Base-by-base conservation (phyloP, 352 stramenopile species). In the Phytophthora sp. region DNA sequence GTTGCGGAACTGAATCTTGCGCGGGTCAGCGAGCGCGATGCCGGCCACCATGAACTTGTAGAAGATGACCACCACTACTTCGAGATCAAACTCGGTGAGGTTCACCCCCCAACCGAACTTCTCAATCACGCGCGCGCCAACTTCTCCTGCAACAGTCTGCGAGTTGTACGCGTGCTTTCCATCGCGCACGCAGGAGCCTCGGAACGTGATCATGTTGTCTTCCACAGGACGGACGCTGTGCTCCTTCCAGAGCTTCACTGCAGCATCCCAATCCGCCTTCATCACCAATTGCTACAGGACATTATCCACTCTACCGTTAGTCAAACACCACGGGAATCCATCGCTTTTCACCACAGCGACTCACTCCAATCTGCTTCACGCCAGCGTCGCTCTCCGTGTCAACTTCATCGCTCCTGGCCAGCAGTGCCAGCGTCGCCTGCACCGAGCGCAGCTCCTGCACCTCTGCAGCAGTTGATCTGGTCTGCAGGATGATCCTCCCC, bases 151-250 rank as follows among this genome's bases (percentile, higher is more conserved):
- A 17, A 94, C 66, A 26, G 66, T 69, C 23, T 88, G 74, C 12
- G 83, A 94, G 21, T 87, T 88, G 62, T 87, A 94, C 18, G 69
- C 72, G 57, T 94, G 85, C 11, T 82, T 82, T 2, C 85, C 85
- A 44, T 94, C 85, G 15, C 85, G 83, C 41, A 94, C 83, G 59
- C 85, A 92, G 12, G 85, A 94, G 9, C 79, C 85, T 20, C 85
- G 79, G 53, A 94, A 94, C 18, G 68, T 78, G 8, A 87, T 81
- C 6, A 44, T 52, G 11, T 18, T 56, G 20, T 73, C 42, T 10
- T 72, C 62, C 1, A 61, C 54, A 2, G 53, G 56, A 28, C 51
- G 66, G 0, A 75, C 26, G 1, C 39, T 35, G 54, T 91, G 79
- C 24, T 66, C 59, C 26, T 69, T 72, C 85, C 85, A 94, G n/a